These are phyloP conservation scores for Oldenlandia corymbosa DNA, from an alignment of 257 asterid species.

Conservation along the genomic window DNA sequence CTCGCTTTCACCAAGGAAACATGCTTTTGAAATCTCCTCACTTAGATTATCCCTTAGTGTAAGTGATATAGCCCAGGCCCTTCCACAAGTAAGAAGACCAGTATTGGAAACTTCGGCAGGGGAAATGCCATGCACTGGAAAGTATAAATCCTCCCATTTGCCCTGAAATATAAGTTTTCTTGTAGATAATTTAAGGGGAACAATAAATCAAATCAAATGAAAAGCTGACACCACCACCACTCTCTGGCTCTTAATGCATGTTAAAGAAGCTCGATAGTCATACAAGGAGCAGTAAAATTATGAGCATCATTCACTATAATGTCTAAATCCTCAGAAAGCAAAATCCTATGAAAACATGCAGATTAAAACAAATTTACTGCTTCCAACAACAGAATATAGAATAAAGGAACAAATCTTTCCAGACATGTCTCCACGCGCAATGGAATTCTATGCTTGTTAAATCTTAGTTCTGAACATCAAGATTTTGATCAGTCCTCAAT, in stretches of 20 bases:
- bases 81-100: slow-evolving; percentile 62
- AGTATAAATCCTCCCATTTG: slow-evolving; percentile 43
- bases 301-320: neutral
- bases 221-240: too few relatives aligned
- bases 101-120: slow-evolving; percentile 26
- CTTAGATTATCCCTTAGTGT: slow-evolving; percentile 46
- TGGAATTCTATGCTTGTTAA: neutral
- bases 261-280: neutral
- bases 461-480: neutral
- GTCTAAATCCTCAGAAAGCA: neutral
- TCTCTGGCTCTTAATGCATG: neutral
- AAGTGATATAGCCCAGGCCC: slow-evolving; percentile 93
- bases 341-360: neutral
- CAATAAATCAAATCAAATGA: neutral
- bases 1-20: slow-evolving; percentile 50
- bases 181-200: neutral
- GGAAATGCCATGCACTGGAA: slow-evolving; percentile 39
- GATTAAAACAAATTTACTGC: neutral
- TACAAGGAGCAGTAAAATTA: neutral
- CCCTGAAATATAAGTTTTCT: slow-evolving; percentile 45
- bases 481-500: neutral
- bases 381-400: neutral
- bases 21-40: slow-evolving; percentile 64
- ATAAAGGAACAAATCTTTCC: neutral
- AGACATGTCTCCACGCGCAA: neutral